Conservation (phyloP, 148 eudicot genomes). For the Camellia lanceoleosa region DNA sequence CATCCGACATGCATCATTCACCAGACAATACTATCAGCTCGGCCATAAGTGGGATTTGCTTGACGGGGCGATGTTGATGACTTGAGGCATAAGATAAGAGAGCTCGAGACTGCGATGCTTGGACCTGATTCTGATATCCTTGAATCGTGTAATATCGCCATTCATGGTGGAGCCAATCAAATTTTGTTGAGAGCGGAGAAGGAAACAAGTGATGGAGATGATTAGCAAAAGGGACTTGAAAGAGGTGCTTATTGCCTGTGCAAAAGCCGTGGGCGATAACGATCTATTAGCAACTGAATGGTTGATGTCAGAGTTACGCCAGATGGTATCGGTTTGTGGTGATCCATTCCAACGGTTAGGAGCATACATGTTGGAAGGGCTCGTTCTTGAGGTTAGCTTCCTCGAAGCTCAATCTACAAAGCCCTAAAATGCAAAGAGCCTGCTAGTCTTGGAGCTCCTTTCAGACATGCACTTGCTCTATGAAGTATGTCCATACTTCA, state of each 20-base stretch:
- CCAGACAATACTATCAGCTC: slow-evolving; percentile 22
- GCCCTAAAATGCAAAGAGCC: slow-evolving; percentile 53
- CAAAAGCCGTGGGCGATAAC: slow-evolving; percentile 45
- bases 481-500: slow-evolving; percentile 56
- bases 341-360: slow-evolving; percentile 59
- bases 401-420: slow-evolving; percentile 49
- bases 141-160: slow-evolving; percentile 5
- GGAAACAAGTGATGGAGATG: slow-evolving; percentile 30
- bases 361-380: slow-evolving; percentile 64
- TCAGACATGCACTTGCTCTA: slow-evolving; percentile 55
- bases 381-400: slow-evolving; percentile 44
- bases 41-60: slow-evolving; percentile 18
- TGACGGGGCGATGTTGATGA: slow-evolving; percentile 20
- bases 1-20: slow-evolving; percentile 14
- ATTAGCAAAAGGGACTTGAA: slow-evolving; percentile 31
- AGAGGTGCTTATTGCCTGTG: slow-evolving; percentile 42
- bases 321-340: slow-evolving; percentile 58
- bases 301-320: slow-evolving; percentile 47
- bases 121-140: slow-evolving; percentile 33
- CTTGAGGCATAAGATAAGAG: slow-evolving; percentile 32
- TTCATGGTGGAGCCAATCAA: slow-evolving; percentile 11
- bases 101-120: slow-evolving; percentile 45
- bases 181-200: slow-evolving; percentile 12
- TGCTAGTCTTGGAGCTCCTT: slow-evolving; percentile 37
- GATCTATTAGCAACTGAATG: slow-evolving; percentile 35